phyloP scores from a whole-genome alignment of 83 land plant genomes.

The Thuja plicata region DNA sequence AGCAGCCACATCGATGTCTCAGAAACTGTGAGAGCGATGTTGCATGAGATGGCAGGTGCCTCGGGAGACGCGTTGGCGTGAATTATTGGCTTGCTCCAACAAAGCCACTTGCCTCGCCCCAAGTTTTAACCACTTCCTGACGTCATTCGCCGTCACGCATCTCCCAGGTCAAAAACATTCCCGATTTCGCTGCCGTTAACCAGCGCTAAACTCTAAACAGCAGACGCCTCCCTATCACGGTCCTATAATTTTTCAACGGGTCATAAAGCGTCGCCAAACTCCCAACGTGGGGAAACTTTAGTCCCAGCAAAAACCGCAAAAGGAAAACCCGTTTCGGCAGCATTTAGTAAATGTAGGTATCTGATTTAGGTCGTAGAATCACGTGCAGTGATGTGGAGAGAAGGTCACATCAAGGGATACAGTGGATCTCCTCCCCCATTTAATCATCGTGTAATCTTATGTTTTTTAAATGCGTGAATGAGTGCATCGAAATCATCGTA shows the following conservation, averaged over 20 bases:
- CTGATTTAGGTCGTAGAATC: constrained; percentile 9
- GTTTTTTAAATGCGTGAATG: background rate
- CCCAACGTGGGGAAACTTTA: constrained; percentile 3
- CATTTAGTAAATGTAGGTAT: background rate
- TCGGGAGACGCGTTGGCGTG: background rate
- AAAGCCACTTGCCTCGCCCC: background rate
- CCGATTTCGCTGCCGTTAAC: constrained; percentile 8
- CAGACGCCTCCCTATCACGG: too few relatives aligned
- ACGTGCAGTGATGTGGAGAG: background rate
- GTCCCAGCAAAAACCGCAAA: background rate
- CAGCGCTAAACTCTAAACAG: background rate
- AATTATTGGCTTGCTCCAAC: constrained; percentile 8
- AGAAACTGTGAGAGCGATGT: constrained; percentile 13
- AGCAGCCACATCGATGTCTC: constrained; percentile 12
- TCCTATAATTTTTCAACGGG: too few relatives aligned
- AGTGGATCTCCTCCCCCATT: background rate
- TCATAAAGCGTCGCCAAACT: background rate
- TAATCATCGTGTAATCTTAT: background rate
- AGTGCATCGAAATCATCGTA: background rate
- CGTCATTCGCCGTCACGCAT: background rate
- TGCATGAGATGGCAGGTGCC: constrained; percentile 8
- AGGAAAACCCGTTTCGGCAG: too few relatives aligned
- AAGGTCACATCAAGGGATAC: constrained; percentile 9
- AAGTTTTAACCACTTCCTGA: background rate
- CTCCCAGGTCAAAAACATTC: constrained; percentile 4